Base-by-base conservation (phyloP, 495 filamentous ascomycete genomes). In the Margaritispora aquatica region DNA sequence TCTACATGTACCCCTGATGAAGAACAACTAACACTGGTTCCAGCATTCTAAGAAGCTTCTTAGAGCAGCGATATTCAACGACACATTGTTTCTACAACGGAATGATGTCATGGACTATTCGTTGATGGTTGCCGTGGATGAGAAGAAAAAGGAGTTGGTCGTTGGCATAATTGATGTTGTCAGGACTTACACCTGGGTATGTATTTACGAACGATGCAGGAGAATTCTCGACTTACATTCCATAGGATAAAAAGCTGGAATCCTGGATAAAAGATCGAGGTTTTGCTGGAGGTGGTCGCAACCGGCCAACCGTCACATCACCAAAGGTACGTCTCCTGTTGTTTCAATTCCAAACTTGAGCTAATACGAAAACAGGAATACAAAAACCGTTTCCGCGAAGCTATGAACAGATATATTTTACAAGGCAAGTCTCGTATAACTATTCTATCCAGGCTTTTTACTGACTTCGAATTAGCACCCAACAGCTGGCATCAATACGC, bases 61-160 rank as follows among this genome's bases (percentile, higher is more conserved):
- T n/a, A 77, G 86, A 51, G 86, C 88, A 76, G 91, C 70, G 76
- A 90, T 72, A 78, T 96, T 89, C 85, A 99, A 99, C 69, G 94
- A 99, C 68, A 99, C 94, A 5, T 77, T 97, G 19, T 99, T 96
- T 75, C 73, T 97, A 23, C 87, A 87, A 13, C 82, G 88, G 36
- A 91, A 96, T 68, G 88, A 97, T 63, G 94, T 99, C 51, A 99
- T 99, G 94, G 94, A 99, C 70, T 99, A 99, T 73, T 93, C 88
- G 21, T 78, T 99, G 31, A 99, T 99, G 94, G 90, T 97, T 48
- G 94, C 94, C 19, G 92, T 99, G 48, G 92, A 97, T 66, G 95
- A 98, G 21, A 29, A 22, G 15, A 26, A 29, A 15, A 54, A 36
- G 29, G 94, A 99, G 75, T 80, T 99, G 34, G 87, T 96, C 5